Evolutionary conservation across 768 basidiomycete species (phyloP).

Genomic region (Collybia sp.): DNA sequence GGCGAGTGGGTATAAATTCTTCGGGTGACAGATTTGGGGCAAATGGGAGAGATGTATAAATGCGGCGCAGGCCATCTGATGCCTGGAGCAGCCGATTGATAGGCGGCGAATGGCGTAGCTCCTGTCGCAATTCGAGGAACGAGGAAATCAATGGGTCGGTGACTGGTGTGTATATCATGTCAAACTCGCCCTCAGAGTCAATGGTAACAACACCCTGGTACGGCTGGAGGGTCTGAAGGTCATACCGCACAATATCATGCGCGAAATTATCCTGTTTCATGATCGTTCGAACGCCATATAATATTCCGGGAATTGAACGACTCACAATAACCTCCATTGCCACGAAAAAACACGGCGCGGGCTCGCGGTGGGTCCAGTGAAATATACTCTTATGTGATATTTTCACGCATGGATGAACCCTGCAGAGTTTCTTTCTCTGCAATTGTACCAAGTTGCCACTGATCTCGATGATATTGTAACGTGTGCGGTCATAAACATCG

Average conservation of each 20-base stretch:
- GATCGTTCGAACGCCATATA: neutral
- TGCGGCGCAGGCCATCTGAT: constrained; percentile 51
- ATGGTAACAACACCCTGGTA: constrained; percentile 81
- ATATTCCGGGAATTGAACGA: constrained; percentile 10
- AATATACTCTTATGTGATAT: constrained; percentile 80
- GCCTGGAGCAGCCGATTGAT: constrained; percentile 50
- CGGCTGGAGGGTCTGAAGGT: constrained; percentile 72
- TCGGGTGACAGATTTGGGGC: constrained; percentile 83
- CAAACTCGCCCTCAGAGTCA: constrained; percentile 77
- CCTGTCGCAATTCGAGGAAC: constrained; percentile 66
- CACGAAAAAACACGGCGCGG: constrained; percentile 86
- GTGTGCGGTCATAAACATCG: constrained; percentile 89
- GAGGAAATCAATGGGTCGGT: constrained; percentile 81
- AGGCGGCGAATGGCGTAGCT: constrained; percentile 53
- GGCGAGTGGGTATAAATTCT: constrained; percentile 91
- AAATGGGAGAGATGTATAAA: constrained; percentile 77
- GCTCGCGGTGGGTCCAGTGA: constrained; percentile 71
- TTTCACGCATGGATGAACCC: constrained; percentile 60
- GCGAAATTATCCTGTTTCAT: constrained; percentile 84
- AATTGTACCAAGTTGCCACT: constrained; percentile 69
- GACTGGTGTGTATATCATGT: constrained; percentile 76
- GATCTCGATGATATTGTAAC: constrained; percentile 95
- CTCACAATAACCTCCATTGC: constrained; percentile 94
- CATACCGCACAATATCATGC: constrained; percentile 92
- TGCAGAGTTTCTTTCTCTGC: constrained; percentile 64